Evolutionary conservation across 169 alveolate genomes (phyloP), one percentile per base, ranked within the genome.

Genomic region (Besnoitia besnoiti): DNA sequence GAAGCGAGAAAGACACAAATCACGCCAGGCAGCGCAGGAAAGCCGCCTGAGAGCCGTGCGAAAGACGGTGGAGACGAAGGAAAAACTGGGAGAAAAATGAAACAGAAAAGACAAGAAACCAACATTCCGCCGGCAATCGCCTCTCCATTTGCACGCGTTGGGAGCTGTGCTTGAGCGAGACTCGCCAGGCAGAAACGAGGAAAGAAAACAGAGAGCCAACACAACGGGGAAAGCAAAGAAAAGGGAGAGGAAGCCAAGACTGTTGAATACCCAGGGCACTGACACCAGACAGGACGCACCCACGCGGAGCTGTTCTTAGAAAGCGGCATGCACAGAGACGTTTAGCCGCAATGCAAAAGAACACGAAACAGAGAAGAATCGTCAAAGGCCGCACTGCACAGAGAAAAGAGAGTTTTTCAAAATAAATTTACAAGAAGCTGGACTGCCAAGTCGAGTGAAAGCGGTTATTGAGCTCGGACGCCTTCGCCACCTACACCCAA

Each of bases 401-500:
- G 24, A 51, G 67, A 24, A 16, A 24, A 30, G 80, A 67, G 44
- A 67, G 33, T 7, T 30, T 67, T 33, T 8, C 8, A 14, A 10
- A n/a, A 12, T 10, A 67, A 4, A 3, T 39, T 37, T 39, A 76
- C 30, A 39, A 40, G n/a, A 76, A 76, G 49, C 85, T 76, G 37
- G 44, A 35, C 49, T 76, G 85, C 85, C 85, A 76, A 5, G 85
- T 76, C 30, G 85, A 76, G 44, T 16, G 44, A 40, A 76, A 76
- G 50, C 85, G 85, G n/a, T 27, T 76, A 47, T 76, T 76, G 37
- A 76, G 33, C 24, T 76, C 85, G 37, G 85, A 76, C 33, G 46
- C 24, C 85, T 39, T n/a, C 85, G 85, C 85, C 33, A 76, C 33
- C 85, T 76, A 47, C 85, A 37, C 44, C 30, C 80, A 67, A 24